A percentile compares a stretch with the other conserved stretches of the same genome.
Conservation (phyloP, 1,284 basidiomycete species). For the Pholiota adiposa region DNA sequence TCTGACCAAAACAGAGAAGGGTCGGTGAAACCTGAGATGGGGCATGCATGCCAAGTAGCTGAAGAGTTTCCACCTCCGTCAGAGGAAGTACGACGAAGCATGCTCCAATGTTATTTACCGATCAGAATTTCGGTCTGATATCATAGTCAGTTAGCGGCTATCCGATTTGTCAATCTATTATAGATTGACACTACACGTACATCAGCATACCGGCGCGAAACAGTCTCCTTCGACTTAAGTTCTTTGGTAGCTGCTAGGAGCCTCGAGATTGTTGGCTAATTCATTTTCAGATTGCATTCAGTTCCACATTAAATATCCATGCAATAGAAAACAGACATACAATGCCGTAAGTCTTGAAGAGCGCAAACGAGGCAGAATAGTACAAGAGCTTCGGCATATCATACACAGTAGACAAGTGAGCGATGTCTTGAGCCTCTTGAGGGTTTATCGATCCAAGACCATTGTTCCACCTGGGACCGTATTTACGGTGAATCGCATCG, state of each 20-base stretch:
- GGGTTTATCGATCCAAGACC: slow-evolving; percentile 38
- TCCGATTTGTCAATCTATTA: too few species aligned
- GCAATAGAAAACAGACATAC: slow-evolving; percentile 32
- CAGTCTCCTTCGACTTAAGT: slow-evolving; percentile 34
- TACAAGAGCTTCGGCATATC: slow-evolving; percentile 47
- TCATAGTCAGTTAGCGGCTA: too few species aligned
- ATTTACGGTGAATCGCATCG: slow-evolving; percentile 39
- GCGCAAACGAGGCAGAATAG: slow-evolving; percentile 44
- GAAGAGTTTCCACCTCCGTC: background rate
- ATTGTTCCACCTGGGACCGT: slow-evolving; percentile 30
- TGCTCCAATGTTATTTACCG: background rate
- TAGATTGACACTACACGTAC: slow-evolving; percentile 32
- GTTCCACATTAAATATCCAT: background rate
- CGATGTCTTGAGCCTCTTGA: slow-evolving; percentile 47
- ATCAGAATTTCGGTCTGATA: slow-evolving; percentile 15
- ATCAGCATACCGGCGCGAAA: slow-evolving; percentile 48
- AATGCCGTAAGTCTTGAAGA: slow-evolving; percentile 53
- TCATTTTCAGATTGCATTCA: too few species aligned
- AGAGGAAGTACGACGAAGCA: background rate
- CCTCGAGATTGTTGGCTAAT: slow-evolving; percentile 51
- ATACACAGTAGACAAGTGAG: slow-evolving; percentile 33
- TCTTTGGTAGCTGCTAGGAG: slow-evolving; percentile 43
- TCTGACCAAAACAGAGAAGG: slow-evolving; percentile 13
- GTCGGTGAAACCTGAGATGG: slow-evolving; percentile 24
- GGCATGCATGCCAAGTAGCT: slow-evolving; percentile 5